These are phyloP conservation scores for Alternaria arborescens DNA, from an alignment of 2,329 filamentous ascomycete genomes.

Conservation along the genomic window DNA sequence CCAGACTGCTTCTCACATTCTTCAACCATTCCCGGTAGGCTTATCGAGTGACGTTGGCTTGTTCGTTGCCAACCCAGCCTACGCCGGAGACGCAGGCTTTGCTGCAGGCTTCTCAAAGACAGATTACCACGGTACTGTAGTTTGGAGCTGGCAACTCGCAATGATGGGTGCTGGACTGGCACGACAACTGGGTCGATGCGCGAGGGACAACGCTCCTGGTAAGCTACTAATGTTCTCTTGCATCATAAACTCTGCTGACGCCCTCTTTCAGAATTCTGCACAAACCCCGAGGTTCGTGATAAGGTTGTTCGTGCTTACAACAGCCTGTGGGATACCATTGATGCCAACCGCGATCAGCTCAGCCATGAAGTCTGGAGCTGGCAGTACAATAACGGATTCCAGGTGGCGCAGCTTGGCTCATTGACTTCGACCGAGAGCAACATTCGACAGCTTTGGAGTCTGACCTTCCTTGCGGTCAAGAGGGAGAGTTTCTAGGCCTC, in stretches of 20 bases:
- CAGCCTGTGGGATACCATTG: constrained; percentile 68
- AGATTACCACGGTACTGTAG: constrained; percentile 70
- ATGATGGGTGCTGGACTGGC: constrained; percentile 71
- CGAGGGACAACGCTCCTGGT: constrained; percentile 23
- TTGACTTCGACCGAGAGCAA: constrained; percentile 63
- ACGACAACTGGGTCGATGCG: constrained; percentile 64
- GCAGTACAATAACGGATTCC: constrained; percentile 62
- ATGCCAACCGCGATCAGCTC: constrained; percentile 62
- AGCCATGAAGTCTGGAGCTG: constrained; percentile 71
- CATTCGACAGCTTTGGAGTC: constrained; percentile 66
- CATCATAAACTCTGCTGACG: constrained; percentile 26
- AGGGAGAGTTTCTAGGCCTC: constrained; percentile 44
- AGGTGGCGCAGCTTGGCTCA: constrained; percentile 61
- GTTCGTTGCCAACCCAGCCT: constrained; percentile 69
- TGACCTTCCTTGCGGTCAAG: constrained; percentile 65
- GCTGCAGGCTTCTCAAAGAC: constrained; percentile 63
- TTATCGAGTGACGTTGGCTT: constrained; percentile 65
- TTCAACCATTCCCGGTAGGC: constrained; percentile 66
- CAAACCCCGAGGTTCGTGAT: constrained; percentile 52
- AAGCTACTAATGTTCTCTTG: not conserved
- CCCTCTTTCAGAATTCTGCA: constrained; percentile 60
- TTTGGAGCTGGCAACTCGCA: constrained; percentile 71
- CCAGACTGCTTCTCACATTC: constrained; percentile 65
- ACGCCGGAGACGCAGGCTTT: constrained; percentile 55
- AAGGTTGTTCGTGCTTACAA: constrained; percentile 65